phyloP scores from a whole-genome alignment of 1,284 basidiomycete species.

The Cryptococcus sp. region DNA sequence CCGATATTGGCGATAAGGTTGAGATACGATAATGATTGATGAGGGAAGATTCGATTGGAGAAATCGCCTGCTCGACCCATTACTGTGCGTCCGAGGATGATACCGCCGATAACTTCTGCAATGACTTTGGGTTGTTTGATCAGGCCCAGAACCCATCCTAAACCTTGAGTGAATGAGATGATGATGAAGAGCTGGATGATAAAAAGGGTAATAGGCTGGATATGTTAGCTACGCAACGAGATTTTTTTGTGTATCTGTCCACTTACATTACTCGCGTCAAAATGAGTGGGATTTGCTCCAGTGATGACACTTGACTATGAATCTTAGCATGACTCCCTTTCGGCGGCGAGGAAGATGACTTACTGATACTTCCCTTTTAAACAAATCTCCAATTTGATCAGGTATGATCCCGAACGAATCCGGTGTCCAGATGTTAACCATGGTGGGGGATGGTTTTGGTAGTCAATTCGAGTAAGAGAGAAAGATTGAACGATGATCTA shows the following conservation, averaged over 20 bases:
- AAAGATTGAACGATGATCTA: no score
- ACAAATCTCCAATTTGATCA: no score
- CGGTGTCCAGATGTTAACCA: no score
- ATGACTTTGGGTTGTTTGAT: slow-evolving; percentile 82
- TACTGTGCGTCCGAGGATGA: slow-evolving; percentile 69
- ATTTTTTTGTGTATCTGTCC: not conserved
- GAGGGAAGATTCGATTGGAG: slow-evolving; percentile 74
- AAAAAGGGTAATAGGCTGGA: slow-evolving; percentile 71
- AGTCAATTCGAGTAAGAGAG: no score
- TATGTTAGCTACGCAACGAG: not conserved
- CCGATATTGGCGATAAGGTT: slow-evolving; percentile 89
- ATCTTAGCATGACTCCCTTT: no score
- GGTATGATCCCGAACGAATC: no score
- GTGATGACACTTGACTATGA: slow-evolving; percentile 43
- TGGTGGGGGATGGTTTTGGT: no score
- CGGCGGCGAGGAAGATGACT: no score
- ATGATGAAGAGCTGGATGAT: slow-evolving; percentile 71
- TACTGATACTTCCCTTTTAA: no score
- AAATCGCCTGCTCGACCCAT: slow-evolving; percentile 71
- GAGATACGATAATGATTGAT: slow-evolving; percentile 66
- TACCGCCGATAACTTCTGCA: slow-evolving; percentile 79
- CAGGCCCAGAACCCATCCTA: slow-evolving; percentile 59
- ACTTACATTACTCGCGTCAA: slow-evolving; percentile 55
- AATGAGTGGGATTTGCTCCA: slow-evolving; percentile 62
- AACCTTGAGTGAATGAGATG: slow-evolving; percentile 66